These are phyloP conservation scores for Alternaria panax DNA, from an alignment of 2,329 filamentous ascomycete species.

Conservation along the genomic window DNA sequence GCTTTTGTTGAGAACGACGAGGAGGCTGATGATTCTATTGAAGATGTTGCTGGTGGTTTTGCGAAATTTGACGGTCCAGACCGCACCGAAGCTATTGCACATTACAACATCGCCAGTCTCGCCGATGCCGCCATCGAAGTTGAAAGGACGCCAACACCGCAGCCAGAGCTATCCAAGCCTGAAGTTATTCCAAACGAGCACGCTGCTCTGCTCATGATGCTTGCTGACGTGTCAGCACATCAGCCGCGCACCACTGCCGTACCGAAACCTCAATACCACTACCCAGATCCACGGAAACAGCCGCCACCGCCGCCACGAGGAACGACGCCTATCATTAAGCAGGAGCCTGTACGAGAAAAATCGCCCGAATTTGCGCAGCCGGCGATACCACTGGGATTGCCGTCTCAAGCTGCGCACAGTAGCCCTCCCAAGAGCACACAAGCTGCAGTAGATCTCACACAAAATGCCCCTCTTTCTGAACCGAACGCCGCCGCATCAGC, in stretches of 20 bases:
- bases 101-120: constrained; percentile 47
- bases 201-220: constrained; percentile 50
- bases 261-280: constrained; percentile 5
- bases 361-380: constrained; percentile 28
- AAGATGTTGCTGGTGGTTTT: constrained; percentile 44
- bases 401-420: constrained; percentile 29
- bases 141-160: constrained; percentile 41
- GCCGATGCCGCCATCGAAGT: constrained; percentile 45
- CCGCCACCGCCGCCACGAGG: constrained; percentile 12
- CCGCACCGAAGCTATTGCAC: constrained; percentile 51
- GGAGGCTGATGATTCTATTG: constrained; percentile 44
- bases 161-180: constrained; percentile 17
- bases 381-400: constrained; percentile 20
- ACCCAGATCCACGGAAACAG: constrained; percentile 14
- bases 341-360: constrained; percentile 20
- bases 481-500: constrained; percentile 12
- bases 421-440: constrained; percentile 24
- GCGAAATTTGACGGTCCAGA: constrained; percentile 52
- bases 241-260: constrained; percentile 18
- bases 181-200: constrained; percentile 51
- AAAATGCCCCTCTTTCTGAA: constrained; percentile 15
- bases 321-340: constrained; percentile 23
- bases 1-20: constrained; percentile 39
- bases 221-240: constrained; percentile 46
- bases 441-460: constrained; percentile 5